These are phyloP conservation scores for Solanum chaucha DNA, from an alignment of 257 asterid genomes.

Conservation along the genomic window DNA sequence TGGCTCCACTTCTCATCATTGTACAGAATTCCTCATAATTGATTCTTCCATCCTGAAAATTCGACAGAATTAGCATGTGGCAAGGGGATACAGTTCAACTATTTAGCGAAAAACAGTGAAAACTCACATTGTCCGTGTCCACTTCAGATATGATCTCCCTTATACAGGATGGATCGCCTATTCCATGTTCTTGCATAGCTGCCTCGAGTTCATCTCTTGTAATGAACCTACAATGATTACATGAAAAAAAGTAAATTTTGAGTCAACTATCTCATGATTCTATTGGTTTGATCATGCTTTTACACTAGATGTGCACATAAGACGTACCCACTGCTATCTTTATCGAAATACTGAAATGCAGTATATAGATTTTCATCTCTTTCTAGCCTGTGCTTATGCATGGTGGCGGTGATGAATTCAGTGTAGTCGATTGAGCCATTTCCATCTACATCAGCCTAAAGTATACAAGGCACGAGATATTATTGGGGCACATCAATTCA, in stretches of 20 bases:
- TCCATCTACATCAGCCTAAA: constrained; percentile 92
- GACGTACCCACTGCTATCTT: constrained; percentile 73
- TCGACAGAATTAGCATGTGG: not conserved
- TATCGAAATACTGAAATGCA: constrained; percentile 79
- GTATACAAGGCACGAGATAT: not conserved
- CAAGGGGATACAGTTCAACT: not conserved
- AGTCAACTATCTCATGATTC: not conserved
- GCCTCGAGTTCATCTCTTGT: constrained; percentile 80
- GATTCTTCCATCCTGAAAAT: constrained; percentile 73
- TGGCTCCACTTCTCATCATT: constrained; percentile 85
- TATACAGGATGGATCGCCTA: constrained; percentile 55
- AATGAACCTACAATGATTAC: constrained; percentile 33
- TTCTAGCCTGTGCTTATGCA: constrained; percentile 87
- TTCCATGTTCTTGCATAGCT: constrained; percentile 76
- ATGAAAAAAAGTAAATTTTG: not conserved
- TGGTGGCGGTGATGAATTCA: constrained; percentile 85
- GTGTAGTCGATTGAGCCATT: constrained; percentile 79
- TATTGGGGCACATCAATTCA: not conserved
- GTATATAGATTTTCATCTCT: constrained; percentile 64
- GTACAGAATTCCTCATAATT: constrained; percentile 75
- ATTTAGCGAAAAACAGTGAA: not conserved
- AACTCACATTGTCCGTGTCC: constrained; percentile 73
- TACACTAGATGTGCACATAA: not conserved
- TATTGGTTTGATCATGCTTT: not conserved
- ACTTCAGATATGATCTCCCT: constrained; percentile 80